A percentile compares a stretch with the other conserved stretches of the same genome.
Evolutionary conservation across 371 early-diverging fungal genomes (phyloP).

Genomic region (Basidiobolus heterosporus): DNA sequence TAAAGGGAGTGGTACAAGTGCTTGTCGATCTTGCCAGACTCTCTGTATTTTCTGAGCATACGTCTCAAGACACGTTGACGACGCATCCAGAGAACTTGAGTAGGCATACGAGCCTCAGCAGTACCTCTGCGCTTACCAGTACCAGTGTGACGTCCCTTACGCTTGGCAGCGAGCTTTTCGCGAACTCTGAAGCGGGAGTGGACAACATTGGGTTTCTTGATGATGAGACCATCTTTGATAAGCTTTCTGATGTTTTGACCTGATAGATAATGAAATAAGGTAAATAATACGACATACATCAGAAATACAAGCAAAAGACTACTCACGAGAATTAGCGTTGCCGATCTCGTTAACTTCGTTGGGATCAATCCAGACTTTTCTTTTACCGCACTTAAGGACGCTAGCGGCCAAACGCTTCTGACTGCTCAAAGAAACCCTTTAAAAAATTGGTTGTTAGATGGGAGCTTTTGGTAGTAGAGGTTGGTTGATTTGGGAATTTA

Average conservation of each 20-base stretch:
- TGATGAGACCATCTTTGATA: conserved; percentile 86
- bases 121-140: conserved; percentile 98
- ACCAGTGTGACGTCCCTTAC: conserved; percentile 98
- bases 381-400: conserved; percentile 96
- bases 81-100: conserved; percentile 96
- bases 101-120: conserved; percentile 97
- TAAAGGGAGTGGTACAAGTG: conserved; percentile 96
- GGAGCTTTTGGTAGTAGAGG: no score
- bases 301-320: background rate
- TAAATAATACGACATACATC: background rate
- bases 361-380: conserved; percentile 99
- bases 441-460: background rate
- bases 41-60: conserved; percentile 94
- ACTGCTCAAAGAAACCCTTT: conserved; percentile 65
- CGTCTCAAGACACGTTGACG: conserved; percentile 97
- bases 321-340: conserved; percentile 93
- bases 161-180: conserved; percentile 85
- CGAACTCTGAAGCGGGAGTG: conserved; percentile 95
- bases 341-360: conserved; percentile 90
- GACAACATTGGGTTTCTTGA: conserved; percentile 86
- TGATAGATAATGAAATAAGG: conserved; percentile 10
- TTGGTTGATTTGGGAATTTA: no score
- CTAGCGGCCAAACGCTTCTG: conserved; percentile 96
- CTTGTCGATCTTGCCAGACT: conserved; percentile 93
- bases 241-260: conserved; percentile 94